Percentiles rank a stretch among this genome's conserved stretches.
Evolutionary conservation across 495 filamentous ascomycete genomes (phyloP).

Genomic region (Penicillium egyptiacum): DNA sequence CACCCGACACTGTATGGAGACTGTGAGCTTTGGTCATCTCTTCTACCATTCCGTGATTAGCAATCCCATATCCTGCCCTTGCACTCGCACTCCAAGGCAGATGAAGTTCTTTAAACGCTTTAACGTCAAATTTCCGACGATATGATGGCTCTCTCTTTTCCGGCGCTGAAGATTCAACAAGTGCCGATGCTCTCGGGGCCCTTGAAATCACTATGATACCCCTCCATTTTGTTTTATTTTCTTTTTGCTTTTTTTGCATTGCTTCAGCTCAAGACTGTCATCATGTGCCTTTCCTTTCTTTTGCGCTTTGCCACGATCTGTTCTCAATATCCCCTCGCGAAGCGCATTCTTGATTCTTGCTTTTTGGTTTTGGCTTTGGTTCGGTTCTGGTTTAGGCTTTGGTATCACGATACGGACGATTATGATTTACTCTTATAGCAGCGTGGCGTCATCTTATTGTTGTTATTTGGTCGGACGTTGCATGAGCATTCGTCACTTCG

Average conservation of each 20-base stretch:
- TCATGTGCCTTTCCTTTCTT: neutral
- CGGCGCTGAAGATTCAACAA: constrained; percentile 11
- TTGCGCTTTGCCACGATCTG: neutral
- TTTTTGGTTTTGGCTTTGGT: neutral
- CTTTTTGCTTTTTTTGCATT: neutral
- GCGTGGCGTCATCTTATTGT: constrained; percentile 3
- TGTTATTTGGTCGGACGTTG: neutral
- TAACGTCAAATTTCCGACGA: neutral
- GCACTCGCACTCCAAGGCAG: neutral
- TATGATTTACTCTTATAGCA: constrained; percentile 6
- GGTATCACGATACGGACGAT: constrained; percentile 8
- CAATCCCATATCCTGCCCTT: constrained; percentile 1
- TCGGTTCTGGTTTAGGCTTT: neutral
- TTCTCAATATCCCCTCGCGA: constrained; percentile 6
- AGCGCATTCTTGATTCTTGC: constrained; percentile 5
- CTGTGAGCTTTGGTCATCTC: constrained; percentile 23
- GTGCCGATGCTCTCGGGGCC: constrained; percentile 8
- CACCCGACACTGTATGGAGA: constrained; percentile 38
- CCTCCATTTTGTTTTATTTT: constrained; percentile 10
- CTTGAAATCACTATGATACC: constrained; percentile 20
- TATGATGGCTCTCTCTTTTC: constrained; percentile 2
- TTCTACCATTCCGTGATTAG: neutral
- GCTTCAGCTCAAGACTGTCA: neutral
- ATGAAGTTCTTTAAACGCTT: neutral
- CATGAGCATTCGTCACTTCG: neutral